Percentiles rank a stretch among this genome's conserved stretches.
Evolutionary conservation across 23 red algal genomes (phyloP).

Genomic region (Pyropia haitanensis): DNA sequence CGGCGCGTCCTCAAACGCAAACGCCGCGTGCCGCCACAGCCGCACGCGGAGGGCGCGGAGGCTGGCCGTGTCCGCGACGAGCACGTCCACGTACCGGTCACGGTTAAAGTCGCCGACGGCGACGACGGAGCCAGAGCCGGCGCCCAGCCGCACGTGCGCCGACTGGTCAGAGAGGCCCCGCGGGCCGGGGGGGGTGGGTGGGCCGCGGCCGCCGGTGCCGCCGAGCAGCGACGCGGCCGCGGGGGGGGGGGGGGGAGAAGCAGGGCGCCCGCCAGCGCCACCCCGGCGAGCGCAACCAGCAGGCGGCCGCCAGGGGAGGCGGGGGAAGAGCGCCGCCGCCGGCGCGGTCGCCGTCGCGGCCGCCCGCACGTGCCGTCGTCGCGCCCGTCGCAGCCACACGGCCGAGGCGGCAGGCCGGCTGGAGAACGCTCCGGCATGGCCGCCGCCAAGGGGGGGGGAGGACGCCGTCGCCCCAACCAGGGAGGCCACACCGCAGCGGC

Average conservation of each 20-base stretch:
- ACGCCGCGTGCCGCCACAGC: constrained; percentile 42
- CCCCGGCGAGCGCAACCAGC: no score
- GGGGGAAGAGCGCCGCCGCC: no score
- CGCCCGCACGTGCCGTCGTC: no score
- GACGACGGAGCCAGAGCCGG: constrained; percentile 35
- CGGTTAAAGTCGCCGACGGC: constrained; percentile 68
- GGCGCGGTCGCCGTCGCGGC: no score
- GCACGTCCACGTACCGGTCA: constrained; percentile 61
- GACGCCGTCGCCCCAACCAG: no score
- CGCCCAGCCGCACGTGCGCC: constrained; percentile 45
- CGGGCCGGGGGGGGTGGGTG: constrained; percentile 9
- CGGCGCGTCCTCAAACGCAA: constrained; percentile 32
- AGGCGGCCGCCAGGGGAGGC: no score
- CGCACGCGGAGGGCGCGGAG: constrained; percentile 21
- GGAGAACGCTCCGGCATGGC: no score
- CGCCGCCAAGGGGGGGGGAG: no score
- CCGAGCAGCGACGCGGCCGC: constrained; percentile 7
- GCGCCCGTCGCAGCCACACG: no score
- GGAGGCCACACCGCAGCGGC: no score
- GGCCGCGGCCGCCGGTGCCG: constrained; percentile 15
- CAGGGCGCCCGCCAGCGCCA: not conserved
- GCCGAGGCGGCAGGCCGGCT: no score
- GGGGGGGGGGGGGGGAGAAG: not conserved
- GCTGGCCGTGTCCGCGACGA: constrained; percentile 34
- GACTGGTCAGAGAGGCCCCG: constrained; percentile 59